phyloP scores from a whole-genome alignment of 2,329 filamentous ascomycete species.

The Pyrenophora seminiperda region DNA sequence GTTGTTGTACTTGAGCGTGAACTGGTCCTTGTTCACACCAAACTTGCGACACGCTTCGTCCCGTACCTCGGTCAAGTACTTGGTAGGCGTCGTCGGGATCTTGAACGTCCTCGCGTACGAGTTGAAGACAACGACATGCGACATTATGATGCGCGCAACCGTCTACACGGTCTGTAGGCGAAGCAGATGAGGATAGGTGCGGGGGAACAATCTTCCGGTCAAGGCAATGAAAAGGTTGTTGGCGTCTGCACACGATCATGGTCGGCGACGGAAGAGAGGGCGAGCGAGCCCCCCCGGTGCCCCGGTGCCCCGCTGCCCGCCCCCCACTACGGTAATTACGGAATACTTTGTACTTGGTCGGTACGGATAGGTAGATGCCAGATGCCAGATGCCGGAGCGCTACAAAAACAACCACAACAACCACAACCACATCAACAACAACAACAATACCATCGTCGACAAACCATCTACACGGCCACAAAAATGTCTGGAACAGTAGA shows the following conservation, averaged over 20 bases:
- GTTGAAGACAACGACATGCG: slow-evolving; percentile 87
- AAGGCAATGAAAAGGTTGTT: slow-evolving; percentile 39
- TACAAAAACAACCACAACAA: no score
- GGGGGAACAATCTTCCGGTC: slow-evolving; percentile 42
- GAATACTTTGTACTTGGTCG: no score
- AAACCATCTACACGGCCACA: slow-evolving; percentile 19
- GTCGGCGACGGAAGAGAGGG: slow-evolving; percentile 21
- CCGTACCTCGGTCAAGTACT: slow-evolving; percentile 81
- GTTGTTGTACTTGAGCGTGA: slow-evolving; percentile 84
- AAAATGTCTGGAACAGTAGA: slow-evolving; percentile 53
- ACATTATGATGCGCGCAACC: slow-evolving; percentile 66
- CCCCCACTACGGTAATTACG: no score
- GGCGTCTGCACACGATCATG: slow-evolving; percentile 21
- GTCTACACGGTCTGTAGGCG: slow-evolving; percentile 33
- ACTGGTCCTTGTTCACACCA: slow-evolving; percentile 72
- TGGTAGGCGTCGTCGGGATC: slow-evolving; percentile 82
- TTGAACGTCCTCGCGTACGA: slow-evolving; percentile 75
- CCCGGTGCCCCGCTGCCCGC: no score
- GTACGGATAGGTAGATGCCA: no score
- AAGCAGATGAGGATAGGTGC: slow-evolving; percentile 36
- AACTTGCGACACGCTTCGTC: slow-evolving; percentile 87
- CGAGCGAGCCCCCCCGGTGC: slow-evolving; percentile 18
- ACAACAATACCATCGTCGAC: slow-evolving; percentile 3
- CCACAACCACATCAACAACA: slow-evolving; percentile 15
- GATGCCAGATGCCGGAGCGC: no score